Conservation (phyloP, 1,284 basidiomycete genomes). For the Neolentinus lepideus region DNA sequence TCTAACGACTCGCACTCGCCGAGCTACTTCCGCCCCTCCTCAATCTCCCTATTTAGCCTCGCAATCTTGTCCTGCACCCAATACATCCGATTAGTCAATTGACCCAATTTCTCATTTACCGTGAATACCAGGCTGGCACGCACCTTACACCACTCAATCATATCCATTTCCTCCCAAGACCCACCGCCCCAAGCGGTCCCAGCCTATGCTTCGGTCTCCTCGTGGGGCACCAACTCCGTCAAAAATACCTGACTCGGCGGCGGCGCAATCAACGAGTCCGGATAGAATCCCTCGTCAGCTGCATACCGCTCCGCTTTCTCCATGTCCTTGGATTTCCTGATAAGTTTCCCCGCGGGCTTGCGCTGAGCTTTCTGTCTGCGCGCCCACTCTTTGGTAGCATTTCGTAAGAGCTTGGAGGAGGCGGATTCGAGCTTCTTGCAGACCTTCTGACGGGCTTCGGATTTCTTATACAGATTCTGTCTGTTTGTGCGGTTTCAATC, state of each 20-base stretch:
- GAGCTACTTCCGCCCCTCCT: constrained; percentile 33
- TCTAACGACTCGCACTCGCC: constrained; percentile 50
- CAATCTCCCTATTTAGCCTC: constrained; percentile 39
- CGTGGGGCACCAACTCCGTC: constrained; percentile 48
- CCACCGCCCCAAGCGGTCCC: constrained; percentile 50
- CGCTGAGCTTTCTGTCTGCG: constrained; percentile 21
- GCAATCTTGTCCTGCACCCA: constrained; percentile 42
- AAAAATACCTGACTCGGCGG: constrained; percentile 23
- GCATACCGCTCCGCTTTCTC: constrained; percentile 8
- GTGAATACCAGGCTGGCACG: constrained; percentile 5
- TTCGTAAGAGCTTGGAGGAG: constrained; percentile 49
- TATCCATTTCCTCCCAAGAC: constrained; percentile 57
- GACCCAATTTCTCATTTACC: too few species aligned
- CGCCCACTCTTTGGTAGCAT: constrained; percentile 35
- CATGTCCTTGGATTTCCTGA: constrained; percentile 22
- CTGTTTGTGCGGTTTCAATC: not conserved
- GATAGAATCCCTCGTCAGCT: not conserved
- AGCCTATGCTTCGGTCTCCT: constrained; percentile 56
- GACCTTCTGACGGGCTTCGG: constrained; percentile 49
- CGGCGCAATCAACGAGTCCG: not conserved
- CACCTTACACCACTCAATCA: constrained; percentile 63
- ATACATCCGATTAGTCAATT: too few species aligned
- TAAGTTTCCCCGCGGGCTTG: constrained; percentile 20
- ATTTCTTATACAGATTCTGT: constrained; percentile 53
- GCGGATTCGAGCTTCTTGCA: constrained; percentile 61